phyloP scores from a whole-genome alignment of 495 filamentous ascomycete genomes.

The Xylona heveae region DNA sequence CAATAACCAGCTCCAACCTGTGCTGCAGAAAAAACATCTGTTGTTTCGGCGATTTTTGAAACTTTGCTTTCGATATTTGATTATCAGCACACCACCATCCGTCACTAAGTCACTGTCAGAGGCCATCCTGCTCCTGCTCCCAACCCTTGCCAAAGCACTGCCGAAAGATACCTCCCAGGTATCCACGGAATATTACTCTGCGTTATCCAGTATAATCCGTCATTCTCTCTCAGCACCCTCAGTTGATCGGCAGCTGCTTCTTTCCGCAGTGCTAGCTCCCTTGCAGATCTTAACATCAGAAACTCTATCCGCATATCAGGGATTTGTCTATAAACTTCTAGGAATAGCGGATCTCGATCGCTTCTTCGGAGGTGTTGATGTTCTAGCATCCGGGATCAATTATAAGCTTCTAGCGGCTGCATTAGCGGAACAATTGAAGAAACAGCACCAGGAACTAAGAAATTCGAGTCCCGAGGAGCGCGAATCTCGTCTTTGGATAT shows the following conservation, averaged over 20 bases:
- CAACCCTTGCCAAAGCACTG: constrained; percentile 20
- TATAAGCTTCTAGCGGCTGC: constrained; percentile 30
- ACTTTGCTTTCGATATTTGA: constrained; percentile 1
- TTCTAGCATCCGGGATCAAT: constrained; percentile 26
- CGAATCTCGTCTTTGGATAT: constrained; percentile 41
- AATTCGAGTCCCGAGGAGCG: constrained; percentile 9
- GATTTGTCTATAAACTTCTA: constrained; percentile 33
- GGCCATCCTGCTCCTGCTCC: constrained; percentile 18
- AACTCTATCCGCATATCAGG: constrained; percentile 30
- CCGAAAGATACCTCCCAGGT: constrained; percentile 26
- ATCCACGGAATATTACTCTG: constrained; percentile 21
- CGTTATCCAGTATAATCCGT: constrained; percentile 16
- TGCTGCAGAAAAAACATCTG: constrained; percentile 1
- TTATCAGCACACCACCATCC: background rate
- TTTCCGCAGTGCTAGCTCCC: constrained; percentile 23
- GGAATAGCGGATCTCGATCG: constrained; percentile 23
- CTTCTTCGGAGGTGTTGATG: constrained; percentile 22
- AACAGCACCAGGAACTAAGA: constrained; percentile 5
- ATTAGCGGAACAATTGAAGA: constrained; percentile 14
- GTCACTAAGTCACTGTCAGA: constrained; percentile 4
- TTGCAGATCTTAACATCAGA: constrained; percentile 24
- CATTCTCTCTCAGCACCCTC: constrained; percentile 7
- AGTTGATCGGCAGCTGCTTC: constrained; percentile 10
- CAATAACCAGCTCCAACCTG: background rate
- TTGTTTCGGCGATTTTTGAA: constrained; percentile 3